Percentiles rank a stretch among this genome's conserved stretches.
These are phyloP conservation scores for Monosporozyma servazzii DNA, from an alignment of 805 yeast species.

Conservation along the genomic window DNA sequence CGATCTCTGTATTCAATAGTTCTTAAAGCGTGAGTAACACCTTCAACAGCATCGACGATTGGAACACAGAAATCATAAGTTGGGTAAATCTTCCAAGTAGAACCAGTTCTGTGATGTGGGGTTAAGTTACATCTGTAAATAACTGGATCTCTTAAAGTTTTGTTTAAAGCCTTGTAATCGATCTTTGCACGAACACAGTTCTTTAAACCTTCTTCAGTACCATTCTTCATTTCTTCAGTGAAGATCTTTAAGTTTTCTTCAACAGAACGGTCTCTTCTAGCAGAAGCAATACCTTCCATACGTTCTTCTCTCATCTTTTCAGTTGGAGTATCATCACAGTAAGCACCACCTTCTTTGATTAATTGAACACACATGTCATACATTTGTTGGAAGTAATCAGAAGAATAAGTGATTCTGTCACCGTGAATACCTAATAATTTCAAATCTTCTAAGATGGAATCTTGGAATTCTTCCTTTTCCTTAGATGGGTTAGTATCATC, in stretches of 20 bases:
- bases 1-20: slow-evolving; percentile 98
- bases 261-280: slow-evolving; percentile 83
- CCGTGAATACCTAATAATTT: slow-evolving; percentile 86
- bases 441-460: slow-evolving; percentile 88
- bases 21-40: slow-evolving; percentile 96
- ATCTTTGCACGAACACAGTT: slow-evolving; percentile 96
- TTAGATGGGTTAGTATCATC: slow-evolving; percentile 98
- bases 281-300: slow-evolving; percentile 91
- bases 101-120: slow-evolving; percentile 96
- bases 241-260: slow-evolving; percentile 86
- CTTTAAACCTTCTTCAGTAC: slow-evolving; percentile 85
- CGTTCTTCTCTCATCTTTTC: slow-evolving; percentile 98
- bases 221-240: slow-evolving; percentile 86
- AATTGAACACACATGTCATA: slow-evolving; percentile 74
- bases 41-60: slow-evolving; percentile 88
- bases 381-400: slow-evolving; percentile 89
- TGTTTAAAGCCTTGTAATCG: slow-evolving; percentile 82
- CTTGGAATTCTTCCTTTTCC: slow-evolving; percentile 91
- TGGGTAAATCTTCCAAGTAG: slow-evolving; percentile 92
- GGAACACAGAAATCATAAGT: slow-evolving; percentile 99
- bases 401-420: slow-evolving; percentile 78
- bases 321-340: slow-evolving; percentile 92
- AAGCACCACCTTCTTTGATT: slow-evolving; percentile 94
- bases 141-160: slow-evolving; percentile 95
- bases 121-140: slow-evolving; percentile 94